These are phyloP conservation scores for Acanthamoeba lenticulata DNA, from an alignment of 208 protist genomes.

Conservation along the genomic window DNA sequence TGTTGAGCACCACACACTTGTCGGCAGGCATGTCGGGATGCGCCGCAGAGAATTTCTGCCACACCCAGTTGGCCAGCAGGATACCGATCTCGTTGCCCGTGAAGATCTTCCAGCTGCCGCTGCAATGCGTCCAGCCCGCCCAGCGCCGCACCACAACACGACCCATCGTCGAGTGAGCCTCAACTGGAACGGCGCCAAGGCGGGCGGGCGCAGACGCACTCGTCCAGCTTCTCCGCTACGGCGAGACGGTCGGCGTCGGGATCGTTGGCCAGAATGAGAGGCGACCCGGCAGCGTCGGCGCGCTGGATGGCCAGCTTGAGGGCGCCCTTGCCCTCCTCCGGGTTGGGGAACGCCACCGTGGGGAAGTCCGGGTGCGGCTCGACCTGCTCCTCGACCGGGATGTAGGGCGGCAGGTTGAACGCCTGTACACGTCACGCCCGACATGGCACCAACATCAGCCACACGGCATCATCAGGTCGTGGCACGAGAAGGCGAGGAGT, in stretches of 20 bases:
- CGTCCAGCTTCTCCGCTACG: conserved; percentile 89
- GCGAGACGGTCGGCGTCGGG: conserved; percentile 98
- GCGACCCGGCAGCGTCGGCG: conserved; percentile 84
- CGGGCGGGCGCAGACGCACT: neutral
- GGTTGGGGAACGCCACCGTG: conserved; percentile 98
- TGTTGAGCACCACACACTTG: conserved; percentile 83
- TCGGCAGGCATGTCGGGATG: neutral
- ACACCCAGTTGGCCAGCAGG: conserved; percentile 95
- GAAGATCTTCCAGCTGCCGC: conserved; percentile 93
- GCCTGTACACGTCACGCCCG: conserved; percentile 21
- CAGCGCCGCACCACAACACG: neutral
- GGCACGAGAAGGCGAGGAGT: neutral
- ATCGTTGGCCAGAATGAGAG: conserved; percentile 97
- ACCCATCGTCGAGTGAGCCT: neutral
- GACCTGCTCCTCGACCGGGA: conserved; percentile 85
- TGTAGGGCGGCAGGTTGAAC: conserved; percentile 84
- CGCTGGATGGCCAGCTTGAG: conserved; percentile 92
- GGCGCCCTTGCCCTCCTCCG: conserved; percentile 93
- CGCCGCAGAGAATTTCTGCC: conserved; percentile 78
- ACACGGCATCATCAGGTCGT: neutral
- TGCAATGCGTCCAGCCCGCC: neutral
- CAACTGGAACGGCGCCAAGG: neutral
- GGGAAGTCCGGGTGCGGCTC: conserved; percentile 97
- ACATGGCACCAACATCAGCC: neutral
- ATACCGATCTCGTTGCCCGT: conserved; percentile 98